A percentile compares a stretch with the other conserved stretches of the same genome.
These are phyloP conservation scores for Lecanicillium sp. DNA, from an alignment of 2,329 filamentous ascomycete genomes.

Conservation along the genomic window DNA sequence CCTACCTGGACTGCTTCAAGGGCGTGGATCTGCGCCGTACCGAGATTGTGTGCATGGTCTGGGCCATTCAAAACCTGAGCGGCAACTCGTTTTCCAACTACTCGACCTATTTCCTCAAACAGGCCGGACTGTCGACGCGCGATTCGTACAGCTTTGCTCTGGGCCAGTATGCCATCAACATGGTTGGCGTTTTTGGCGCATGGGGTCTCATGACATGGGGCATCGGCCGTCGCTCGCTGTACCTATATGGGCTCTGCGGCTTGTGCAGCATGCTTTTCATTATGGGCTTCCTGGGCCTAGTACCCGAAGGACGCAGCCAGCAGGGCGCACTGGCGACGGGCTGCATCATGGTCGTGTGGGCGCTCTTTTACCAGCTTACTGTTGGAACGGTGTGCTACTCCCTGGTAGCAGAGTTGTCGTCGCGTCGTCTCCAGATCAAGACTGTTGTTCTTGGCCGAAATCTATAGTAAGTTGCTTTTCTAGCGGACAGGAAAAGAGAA, in stretches of 20 bases:
- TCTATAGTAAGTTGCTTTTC: conserved; percentile 54
- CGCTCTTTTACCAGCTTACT: conserved; percentile 75
- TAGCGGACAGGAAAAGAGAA: too few relatives aligned
- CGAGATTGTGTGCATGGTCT: conserved; percentile 57
- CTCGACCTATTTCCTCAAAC: conserved; percentile 54
- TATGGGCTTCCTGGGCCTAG: conserved; percentile 76
- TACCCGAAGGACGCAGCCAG: conserved; percentile 49
- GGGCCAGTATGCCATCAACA: conserved; percentile 62
- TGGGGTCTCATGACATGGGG: conserved; percentile 73
- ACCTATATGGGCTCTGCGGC: conserved; percentile 65
- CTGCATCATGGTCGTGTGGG: conserved; percentile 78
- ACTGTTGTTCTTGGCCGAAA: conserved; percentile 81
- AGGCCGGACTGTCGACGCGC: conserved; percentile 44
- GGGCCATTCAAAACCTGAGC: conserved; percentile 55
- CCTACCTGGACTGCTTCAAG: conserved; percentile 77
- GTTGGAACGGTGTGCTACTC: conserved; percentile 89
- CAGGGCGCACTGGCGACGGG: conserved; percentile 68
- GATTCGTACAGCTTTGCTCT: conserved; percentile 53
- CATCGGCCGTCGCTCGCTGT: conserved; percentile 67
- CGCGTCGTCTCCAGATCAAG: conserved; percentile 78
- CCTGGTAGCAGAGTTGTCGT: conserved; percentile 76
- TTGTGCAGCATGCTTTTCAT: conserved; percentile 71
- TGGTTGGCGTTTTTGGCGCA: conserved; percentile 71
- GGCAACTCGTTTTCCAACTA: conserved; percentile 59
- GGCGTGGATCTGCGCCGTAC: conserved; percentile 72